Evolutionary conservation across 129 eudicot species (phyloP).

Genomic region (Lonicera japonica): DNA sequence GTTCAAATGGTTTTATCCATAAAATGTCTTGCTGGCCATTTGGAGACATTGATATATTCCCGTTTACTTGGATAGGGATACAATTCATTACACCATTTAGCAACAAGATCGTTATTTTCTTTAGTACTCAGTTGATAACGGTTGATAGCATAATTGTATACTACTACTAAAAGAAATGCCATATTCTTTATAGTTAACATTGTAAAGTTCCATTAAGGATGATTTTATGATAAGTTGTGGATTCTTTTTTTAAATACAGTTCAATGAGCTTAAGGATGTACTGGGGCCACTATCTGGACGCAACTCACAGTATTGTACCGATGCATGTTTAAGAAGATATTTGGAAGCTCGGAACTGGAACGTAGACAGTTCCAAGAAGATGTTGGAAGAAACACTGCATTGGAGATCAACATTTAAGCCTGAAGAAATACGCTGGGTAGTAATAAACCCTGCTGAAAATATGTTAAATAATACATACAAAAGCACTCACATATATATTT

Average conservation of each 20-base stretch:
- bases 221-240: background rate
- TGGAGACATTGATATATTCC: background rate
- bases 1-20: too few species aligned
- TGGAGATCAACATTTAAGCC: constrained; percentile 81
- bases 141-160: too few species aligned
- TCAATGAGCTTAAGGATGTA: constrained; percentile 52
- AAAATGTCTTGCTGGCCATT: background rate
- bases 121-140: background rate
- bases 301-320: constrained; percentile 42
- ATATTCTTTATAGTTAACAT: too few species aligned
- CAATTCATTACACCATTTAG: too few species aligned
- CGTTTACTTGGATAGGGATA: too few species aligned
- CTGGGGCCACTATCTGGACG: constrained; percentile 59
- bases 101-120: background rate
- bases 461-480: too few species aligned
- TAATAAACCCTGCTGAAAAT: background rate
- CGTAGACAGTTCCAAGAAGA: constrained; percentile 68
- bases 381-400: constrained; percentile 68
- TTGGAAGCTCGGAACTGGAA: constrained; percentile 83
- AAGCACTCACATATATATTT: too few species aligned
- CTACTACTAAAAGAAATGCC: too few species aligned
- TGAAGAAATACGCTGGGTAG: constrained; percentile 88
- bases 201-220: too few species aligned
- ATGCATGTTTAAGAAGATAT: constrained; percentile 69
- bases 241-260: constrained; percentile 23